Base-by-base conservation (phyloP, 1,284 basidiomycete genomes). In the Puccinia novopanici region DNA sequence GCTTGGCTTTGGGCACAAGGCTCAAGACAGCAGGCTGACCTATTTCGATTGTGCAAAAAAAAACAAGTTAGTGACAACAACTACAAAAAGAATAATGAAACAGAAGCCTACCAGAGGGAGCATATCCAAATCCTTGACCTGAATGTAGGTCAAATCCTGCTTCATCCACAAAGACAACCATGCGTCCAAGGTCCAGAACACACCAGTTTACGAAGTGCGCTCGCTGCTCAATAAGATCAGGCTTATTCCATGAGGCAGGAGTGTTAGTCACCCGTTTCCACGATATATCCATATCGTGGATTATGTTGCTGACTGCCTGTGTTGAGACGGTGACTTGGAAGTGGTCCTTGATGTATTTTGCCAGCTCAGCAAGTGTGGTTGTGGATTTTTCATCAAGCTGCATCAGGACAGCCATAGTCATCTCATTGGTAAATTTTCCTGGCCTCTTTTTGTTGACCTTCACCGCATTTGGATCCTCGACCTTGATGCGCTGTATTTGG, bases 271-370 rank as follows among this genome's bases (percentile, higher is more conserved):
- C n/a, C n/a, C n/a, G n/a, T n/a, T 68, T 68, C 67, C 48, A 52
- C n/a, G 40, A 42, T 42, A 70, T 70, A 70, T 70, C 45, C 37
- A 70, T 70, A 70, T 70, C 48, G 19, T 52, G 27, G 48, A 70
- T 45, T 12, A 70, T n/a, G 27, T 70, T 70, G 8, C 48, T 70
- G 50, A 22, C 22, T 19, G n/a, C n/a, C n/a, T n/a, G n/a, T n/a
- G n/a, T n/a, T n/a, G n/a, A n/a, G n/a, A n/a, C n/a, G n/a, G n/a
- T n/a, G n/a, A n/a, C n/a, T n/a, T n/a, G n/a, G n/a, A n/a, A n/a
- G n/a, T n/a, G n/a, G n/a, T n/a, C n/a, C 4, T 10, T 5, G 15
- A 4, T 27, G 37, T 40, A 4, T 12, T 15, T 15, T 4, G 5
- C 50, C 27, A 71, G 40, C n/a, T 71, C 45, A 17, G 24, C 5